phyloP scores from a whole-genome alignment of 257 asterid genomes.

The Solanum acaule region DNA sequence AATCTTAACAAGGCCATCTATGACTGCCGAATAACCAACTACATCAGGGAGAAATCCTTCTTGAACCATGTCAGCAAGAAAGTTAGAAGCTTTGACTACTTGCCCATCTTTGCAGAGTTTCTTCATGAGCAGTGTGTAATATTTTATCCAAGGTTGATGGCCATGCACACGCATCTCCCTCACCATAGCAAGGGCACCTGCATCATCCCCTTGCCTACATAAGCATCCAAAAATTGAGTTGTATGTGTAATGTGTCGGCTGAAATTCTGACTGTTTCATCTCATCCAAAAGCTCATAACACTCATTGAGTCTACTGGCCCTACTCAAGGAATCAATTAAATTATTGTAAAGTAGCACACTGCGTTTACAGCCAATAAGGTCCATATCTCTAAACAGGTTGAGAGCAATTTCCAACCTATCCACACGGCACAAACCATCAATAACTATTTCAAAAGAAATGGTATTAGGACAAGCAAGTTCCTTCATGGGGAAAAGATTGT shows the following conservation, averaged over 20 bases:
- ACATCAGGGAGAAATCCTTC: slow-evolving; percentile 70
- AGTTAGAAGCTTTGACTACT: slow-evolving; percentile 53
- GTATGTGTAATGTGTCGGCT: slow-evolving; percentile 77
- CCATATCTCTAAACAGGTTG: slow-evolving; percentile 49
- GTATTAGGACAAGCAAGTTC: slow-evolving; percentile 27
- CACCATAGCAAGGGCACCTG: slow-evolving; percentile 48
- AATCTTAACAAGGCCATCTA: slow-evolving; percentile 54
- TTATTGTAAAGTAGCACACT: slow-evolving; percentile 63
- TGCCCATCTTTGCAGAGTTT: slow-evolving; percentile 54
- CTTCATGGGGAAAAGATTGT: slow-evolving; percentile 3
- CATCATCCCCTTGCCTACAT: slow-evolving; percentile 50
- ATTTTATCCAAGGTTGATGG: slow-evolving; percentile 84
- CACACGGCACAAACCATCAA: slow-evolving; percentile 54
- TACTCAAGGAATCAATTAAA: slow-evolving; percentile 48
- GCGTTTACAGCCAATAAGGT: slow-evolving; percentile 31
- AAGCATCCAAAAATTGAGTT: slow-evolving; percentile 78
- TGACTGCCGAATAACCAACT: slow-evolving; percentile 64
- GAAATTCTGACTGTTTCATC: slow-evolving; percentile 56
- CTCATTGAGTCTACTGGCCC: slow-evolving; percentile 41
- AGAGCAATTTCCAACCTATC: slow-evolving; percentile 58
- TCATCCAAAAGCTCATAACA: slow-evolving; percentile 49
- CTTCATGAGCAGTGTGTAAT: slow-evolving; percentile 57
- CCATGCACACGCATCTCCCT: slow-evolving; percentile 67
- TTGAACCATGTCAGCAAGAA: slow-evolving; percentile 49
- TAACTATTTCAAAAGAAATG: slow-evolving; percentile 50